These are phyloP conservation scores for Lactifluus subvellereus DNA, from an alignment of 768 basidiomycete genomes.

Conservation along the genomic window DNA sequence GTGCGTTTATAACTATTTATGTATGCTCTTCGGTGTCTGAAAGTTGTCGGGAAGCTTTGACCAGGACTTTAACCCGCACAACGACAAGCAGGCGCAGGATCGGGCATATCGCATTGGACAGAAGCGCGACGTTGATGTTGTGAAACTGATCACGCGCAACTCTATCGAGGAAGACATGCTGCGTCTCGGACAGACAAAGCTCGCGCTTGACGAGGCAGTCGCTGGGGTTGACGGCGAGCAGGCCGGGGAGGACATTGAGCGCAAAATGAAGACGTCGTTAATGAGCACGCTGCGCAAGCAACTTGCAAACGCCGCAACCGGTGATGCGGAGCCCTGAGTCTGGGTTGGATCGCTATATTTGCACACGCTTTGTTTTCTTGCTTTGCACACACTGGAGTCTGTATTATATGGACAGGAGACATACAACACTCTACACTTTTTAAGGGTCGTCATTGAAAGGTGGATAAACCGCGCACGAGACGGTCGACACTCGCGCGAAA, in stretches of 20 bases:
- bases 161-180: slow-evolving; percentile 98
- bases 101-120: slow-evolving; percentile 97
- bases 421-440: not conserved
- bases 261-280: slow-evolving; percentile 78
- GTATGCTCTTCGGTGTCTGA: slow-evolving; percentile 15
- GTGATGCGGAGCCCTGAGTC: not conserved
- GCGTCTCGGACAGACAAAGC: slow-evolving; percentile 80
- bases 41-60: slow-evolving; percentile 59
- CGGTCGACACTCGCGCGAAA: slow-evolving; percentile 79
- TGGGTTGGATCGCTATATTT: slow-evolving; percentile 3
- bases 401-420: slow-evolving; percentile 12
- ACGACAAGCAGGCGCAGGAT: slow-evolving; percentile 96
- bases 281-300: slow-evolving; percentile 82
- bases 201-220: slow-evolving; percentile 90
- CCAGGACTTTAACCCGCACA: slow-evolving; percentile 97
- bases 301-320: slow-evolving; percentile 26
- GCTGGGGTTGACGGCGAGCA: slow-evolving; percentile 68
- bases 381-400: slow-evolving; percentile 20
- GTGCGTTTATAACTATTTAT: slow-evolving; percentile 36
- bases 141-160: slow-evolving; percentile 85
- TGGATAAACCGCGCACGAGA: slow-evolving; percentile 54
- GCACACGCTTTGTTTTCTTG: slow-evolving; percentile 21
- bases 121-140: slow-evolving; percentile 88
- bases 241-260: slow-evolving; percentile 48
- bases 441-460: slow-evolving; percentile 33